These are phyloP conservation scores for Rhytidiadelphus loreus DNA, from an alignment of 225 moss, liverwort and hornwort genomes.

Conservation along the genomic window DNA sequence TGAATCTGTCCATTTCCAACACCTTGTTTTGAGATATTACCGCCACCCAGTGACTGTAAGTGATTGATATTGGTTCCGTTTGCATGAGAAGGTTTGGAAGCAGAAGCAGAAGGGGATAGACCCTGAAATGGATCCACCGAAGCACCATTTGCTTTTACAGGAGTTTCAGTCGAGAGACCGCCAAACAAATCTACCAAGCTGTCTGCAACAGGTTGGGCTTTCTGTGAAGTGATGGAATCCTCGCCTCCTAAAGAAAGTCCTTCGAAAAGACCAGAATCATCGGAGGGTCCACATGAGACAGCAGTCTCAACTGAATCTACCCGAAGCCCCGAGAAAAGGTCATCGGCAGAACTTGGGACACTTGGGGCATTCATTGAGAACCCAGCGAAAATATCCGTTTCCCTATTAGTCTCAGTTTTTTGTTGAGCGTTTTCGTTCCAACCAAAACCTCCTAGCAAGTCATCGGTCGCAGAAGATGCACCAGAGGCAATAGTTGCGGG, in stretches of 20 bases:
- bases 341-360: slow-evolving; percentile 21
- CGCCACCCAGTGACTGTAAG: slow-evolving; percentile 11
- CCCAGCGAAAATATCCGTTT: slow-evolving; percentile 62
- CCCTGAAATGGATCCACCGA: slow-evolving; percentile 42
- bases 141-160: slow-evolving; percentile 12
- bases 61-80: slow-evolving; percentile 6
- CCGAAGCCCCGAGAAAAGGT: slow-evolving; percentile 74
- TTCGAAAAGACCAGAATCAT: slow-evolving; percentile 47
- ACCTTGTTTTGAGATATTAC: slow-evolving; percentile 12
- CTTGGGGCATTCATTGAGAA: slow-evolving; percentile 42
- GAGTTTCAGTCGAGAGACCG: slow-evolving; percentile 43
- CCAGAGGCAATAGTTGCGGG: not conserved
- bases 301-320: slow-evolving; percentile 28
- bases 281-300: slow-evolving; percentile 31
- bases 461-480: slow-evolving; percentile 18
- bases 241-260: slow-evolving; percentile 44
- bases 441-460: slow-evolving; percentile 43
- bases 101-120: slow-evolving; percentile 14
- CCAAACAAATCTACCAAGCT: slow-evolving; percentile 65
- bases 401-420: slow-evolving; percentile 4
- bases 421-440: slow-evolving; percentile 44
- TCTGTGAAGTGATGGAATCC: slow-evolving; percentile 7
- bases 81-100: not conserved
- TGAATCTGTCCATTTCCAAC: slow-evolving; percentile 23
- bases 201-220: slow-evolving; percentile 27